Conservation (phyloP, 108 stramenopile species). For the Pseudonitzschia pungens region DNA sequence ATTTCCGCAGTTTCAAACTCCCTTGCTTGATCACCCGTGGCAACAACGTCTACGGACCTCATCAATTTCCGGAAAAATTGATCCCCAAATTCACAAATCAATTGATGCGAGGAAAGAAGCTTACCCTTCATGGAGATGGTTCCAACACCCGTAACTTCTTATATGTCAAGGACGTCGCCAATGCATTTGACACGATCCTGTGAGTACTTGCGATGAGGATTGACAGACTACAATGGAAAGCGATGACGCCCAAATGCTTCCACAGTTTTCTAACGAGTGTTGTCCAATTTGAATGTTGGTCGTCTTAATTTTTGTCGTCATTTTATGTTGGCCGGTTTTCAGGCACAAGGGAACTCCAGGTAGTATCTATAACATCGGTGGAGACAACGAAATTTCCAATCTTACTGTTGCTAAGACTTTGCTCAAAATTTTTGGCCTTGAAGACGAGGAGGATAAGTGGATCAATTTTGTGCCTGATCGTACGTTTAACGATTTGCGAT, state of each 20-base stretch:
- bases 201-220: not conserved
- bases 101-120: conserved; percentile 78
- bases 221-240: not conserved
- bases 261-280: too few relatives aligned
- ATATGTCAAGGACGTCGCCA: conserved; percentile 96
- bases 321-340: not conserved
- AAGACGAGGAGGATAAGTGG: conserved; percentile 64
- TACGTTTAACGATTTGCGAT: conserved; percentile 98
- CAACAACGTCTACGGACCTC: conserved; percentile 99
- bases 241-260: too few relatives aligned
- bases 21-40: conserved; percentile 96
- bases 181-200: conserved; percentile 94
- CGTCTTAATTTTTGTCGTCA: not conserved
- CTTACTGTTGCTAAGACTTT: conserved; percentile 84
- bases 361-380: conserved; percentile 97
- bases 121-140: conserved; percentile 98
- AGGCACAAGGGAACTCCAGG: conserved; percentile 88
- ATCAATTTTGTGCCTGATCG: conserved; percentile 94
- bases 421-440: conserved; percentile 76
- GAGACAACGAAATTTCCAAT: conserved; percentile 90
- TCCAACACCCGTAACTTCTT: conserved; percentile 96
- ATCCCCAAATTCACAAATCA: conserved; percentile 99
- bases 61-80: conserved; percentile 99
- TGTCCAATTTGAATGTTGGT: not conserved
- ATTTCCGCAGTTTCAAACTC: conserved; percentile 91